A percentile compares a stretch with the other conserved stretches of the same genome.
Evolutionary conservation across 139 green algal genomes (phyloP).

Genomic region (Edaphochlamys debaryana): DNA sequence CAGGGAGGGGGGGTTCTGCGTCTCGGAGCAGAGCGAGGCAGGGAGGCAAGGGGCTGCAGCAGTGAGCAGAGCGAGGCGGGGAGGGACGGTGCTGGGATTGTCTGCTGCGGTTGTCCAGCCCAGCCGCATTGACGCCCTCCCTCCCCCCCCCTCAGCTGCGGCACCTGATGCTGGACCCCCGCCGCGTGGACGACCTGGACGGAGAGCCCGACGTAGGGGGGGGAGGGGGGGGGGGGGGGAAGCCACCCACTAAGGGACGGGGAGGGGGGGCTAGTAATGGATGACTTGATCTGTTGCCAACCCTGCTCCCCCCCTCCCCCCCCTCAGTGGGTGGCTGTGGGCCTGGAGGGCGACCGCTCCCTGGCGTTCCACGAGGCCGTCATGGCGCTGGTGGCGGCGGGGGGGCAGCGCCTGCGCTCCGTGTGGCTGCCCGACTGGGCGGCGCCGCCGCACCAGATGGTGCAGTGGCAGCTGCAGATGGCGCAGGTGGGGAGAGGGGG

Average conservation of each 20-base stretch:
- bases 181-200: constrained; percentile 5
- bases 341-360: background rate
- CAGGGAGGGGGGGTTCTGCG: no score
- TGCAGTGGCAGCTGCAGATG: constrained; percentile 43
- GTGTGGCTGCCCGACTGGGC: constrained; percentile 37
- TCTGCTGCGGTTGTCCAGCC: no score
- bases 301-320: background rate
- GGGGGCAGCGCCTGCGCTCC: constrained; percentile 21
- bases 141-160: no score
- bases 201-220: background rate
- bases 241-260: background rate
- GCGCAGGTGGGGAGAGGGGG: constrained; percentile 4
- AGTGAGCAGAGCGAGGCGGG: no score
- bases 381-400: constrained; percentile 19
- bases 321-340: background rate
- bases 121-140: no score
- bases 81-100: no score
- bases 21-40: no score
- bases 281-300: no score
- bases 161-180: constrained; percentile 39
- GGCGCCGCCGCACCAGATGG: constrained; percentile 28
- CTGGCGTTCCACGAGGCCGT: constrained; percentile 14
- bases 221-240: background rate
- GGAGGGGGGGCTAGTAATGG: no score
- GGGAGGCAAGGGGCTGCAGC: no score